Base-by-base conservation (phyloP, 352 stramenopile genomes). In the Pythium folliculosum region DNA sequence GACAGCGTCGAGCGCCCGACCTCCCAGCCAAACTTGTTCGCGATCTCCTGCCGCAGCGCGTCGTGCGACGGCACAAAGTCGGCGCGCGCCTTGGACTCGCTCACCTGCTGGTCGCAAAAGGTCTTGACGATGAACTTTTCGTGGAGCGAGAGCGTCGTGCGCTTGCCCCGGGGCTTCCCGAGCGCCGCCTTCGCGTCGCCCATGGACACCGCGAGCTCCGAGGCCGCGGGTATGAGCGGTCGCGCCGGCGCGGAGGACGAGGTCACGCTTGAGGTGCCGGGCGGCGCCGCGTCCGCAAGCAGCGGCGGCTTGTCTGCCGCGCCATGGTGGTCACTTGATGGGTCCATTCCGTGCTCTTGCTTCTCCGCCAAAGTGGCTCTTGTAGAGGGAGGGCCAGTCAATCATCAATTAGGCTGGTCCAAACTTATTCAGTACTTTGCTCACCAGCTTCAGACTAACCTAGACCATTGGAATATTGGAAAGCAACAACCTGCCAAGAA, bases 81-180 rank as follows among this genome's bases (percentile, higher is more conserved):
- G 56, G 80, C 77, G 43, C 78, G 77, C 48, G 70, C 67, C 53
- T 87, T 89, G 69, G 77, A 82, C n/a, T 83, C 74, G 25, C 55
- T 76, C 35, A 90, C 70, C 55, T 80, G 80, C 62, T 90, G 73
- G 70, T 90, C 84, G 58, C 84, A 92, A 54, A 90, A 92, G 30
- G 77, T 90, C 76, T 92, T 92, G 37, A 89, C 80, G 14, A 90
- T 80, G 13, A 71, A 66, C 61, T 92, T 92, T 52, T 92, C 81
- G 49, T 85, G 81, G 51, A 92, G 60, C 43, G 84, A 89, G n/a
- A 91, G 72, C 59, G 81, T 72, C 50, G 69, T 87, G 44, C 83
- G 81, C 59, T 69, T 74, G 40, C 54, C 35, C 44, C 67, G 69
- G 43, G 43, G 37, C 48, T 69, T 69, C 8, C 54, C 50, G 21